phyloP scores from a whole-genome alignment of 2,329 filamentous ascomycete species.

The Fusarium verrucosum region DNA sequence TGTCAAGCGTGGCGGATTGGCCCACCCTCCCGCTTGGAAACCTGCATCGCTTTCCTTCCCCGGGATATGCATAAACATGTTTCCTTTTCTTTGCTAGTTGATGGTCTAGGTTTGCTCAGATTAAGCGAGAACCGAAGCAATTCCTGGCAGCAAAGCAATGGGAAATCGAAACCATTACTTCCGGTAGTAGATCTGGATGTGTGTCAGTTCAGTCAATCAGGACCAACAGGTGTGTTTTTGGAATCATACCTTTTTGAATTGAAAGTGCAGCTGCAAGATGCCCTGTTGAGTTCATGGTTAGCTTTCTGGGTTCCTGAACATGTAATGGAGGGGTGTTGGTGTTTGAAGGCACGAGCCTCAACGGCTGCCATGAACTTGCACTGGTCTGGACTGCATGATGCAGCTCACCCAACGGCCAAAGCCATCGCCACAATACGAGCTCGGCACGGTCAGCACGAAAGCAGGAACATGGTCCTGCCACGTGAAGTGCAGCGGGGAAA shows the following conservation, averaged over 20 bases:
- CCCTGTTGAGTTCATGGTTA: slow-evolving; percentile 64
- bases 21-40: slow-evolving; percentile 23
- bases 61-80: neutral
- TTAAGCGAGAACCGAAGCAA: slow-evolving; percentile 8
- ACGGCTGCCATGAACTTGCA: slow-evolving; percentile 19
- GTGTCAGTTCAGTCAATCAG: slow-evolving; percentile 37
- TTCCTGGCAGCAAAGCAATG: neutral
- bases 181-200: slow-evolving; percentile 63
- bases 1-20: slow-evolving; percentile 18
- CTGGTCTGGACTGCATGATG: slow-evolving; percentile 23
- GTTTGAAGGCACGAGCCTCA: slow-evolving; percentile 8
- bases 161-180: slow-evolving; percentile 53
- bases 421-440: slow-evolving; percentile 12
- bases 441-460: slow-evolving; percentile 18
- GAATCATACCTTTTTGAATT: slow-evolving; percentile 88
- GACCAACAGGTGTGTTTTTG: slow-evolving; percentile 6
- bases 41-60: slow-evolving; percentile 13
- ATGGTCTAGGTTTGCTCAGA: neutral
- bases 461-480: slow-evolving; percentile 19
- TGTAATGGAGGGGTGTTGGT: slow-evolving; percentile 4
- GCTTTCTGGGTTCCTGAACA: slow-evolving; percentile 15
- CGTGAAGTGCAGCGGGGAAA: slow-evolving; percentile 21
- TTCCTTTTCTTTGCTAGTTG: slow-evolving; percentile 6
- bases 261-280: slow-evolving; percentile 95
- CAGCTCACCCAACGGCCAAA: slow-evolving; percentile 15